Evolutionary conservation across 148 eudicot genomes (phyloP), one percentile per base, ranked within the genome.

Genomic region (Polygonum aviculare): DNA sequence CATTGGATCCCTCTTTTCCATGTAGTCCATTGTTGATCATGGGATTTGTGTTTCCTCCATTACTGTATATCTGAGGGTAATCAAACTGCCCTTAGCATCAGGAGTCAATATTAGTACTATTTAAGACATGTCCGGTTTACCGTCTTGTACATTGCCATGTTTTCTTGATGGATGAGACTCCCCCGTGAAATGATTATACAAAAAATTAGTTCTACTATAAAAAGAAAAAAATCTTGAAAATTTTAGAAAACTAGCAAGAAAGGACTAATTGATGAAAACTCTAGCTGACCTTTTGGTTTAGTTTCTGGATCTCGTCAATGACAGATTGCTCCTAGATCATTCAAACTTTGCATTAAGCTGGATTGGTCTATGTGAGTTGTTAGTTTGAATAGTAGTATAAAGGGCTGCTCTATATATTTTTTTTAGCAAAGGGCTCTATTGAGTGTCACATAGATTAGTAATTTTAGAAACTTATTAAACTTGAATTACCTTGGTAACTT

Each of bases 281-380:
- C 36, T 22, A 59, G 11, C 49, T 79, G 40, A 91, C 97, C 93
- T 86, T 88, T 78, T 57, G 82, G 72, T 79, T 84, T 45, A 92
- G 82, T 74, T 90, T 93, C 72, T 90, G 85, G 81, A 90, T 86
- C 81, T 92, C 91, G 47, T 86, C 91, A 41, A 77, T 80, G 54
- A 88, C 73, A 72, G 84, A 77, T 79, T 90, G 90, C 55, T 90
- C 94, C 97, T 92, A 71, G 80, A 51, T 51, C 19, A 51, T 51
- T 51, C 3, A 51, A 51, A 79, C 65, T 6, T n/a, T 18, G 36
- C 12, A 54, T 22, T 40, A 9, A n/a, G n/a, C n/a, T n/a, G n/a
- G n/a, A n/a, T n/a, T n/a, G n/a, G n/a, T n/a, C n/a, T n/a, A n/a
- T n/a, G n/a, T n/a, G n/a, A n/a, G n/a, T n/a, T n/a, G 16, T 16